Conservation (phyloP, 331 rosid species). For the Quercus phellos region DNA sequence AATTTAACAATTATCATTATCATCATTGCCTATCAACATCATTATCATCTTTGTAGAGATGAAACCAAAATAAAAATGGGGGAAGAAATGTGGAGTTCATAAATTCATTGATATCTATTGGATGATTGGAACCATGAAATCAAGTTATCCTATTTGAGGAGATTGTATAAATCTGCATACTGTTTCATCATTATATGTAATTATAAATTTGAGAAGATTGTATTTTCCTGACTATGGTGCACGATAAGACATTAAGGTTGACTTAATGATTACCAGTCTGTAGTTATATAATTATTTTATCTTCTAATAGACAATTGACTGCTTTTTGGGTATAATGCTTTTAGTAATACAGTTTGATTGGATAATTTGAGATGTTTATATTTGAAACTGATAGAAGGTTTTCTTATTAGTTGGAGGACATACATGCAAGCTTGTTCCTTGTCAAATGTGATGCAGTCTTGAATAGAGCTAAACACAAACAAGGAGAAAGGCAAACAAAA, state of each 20-base stretch:
- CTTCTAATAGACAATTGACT: background rate
- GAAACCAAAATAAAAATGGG: background rate
- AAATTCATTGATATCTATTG: background rate
- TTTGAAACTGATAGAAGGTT: constrained; percentile 24
- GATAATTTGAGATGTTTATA: constrained; percentile 1
- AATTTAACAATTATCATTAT: too few species aligned
- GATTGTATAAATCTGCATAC: background rate
- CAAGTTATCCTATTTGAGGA: background rate
- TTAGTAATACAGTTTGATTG: background rate
- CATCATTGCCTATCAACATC: background rate
- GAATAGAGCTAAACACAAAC: constrained; percentile 88
- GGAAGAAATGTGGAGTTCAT: background rate
- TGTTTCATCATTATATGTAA: background rate
- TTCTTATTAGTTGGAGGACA: constrained; percentile 83
- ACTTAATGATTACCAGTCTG: background rate
- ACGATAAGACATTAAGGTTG: background rate
- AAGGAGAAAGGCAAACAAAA: constrained; percentile 78
- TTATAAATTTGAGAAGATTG: constrained; percentile 15
- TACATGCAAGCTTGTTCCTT: constrained; percentile 92
- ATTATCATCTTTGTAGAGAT: background rate
- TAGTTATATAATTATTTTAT: background rate
- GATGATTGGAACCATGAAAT: background rate
- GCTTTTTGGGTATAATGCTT: background rate
- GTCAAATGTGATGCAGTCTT: constrained; percentile 90
- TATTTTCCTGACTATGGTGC: background rate